These are phyloP conservation scores for Dactylellina drechsleri DNA, from an alignment of 2,329 filamentous ascomycete species.

Conservation along the genomic window DNA sequence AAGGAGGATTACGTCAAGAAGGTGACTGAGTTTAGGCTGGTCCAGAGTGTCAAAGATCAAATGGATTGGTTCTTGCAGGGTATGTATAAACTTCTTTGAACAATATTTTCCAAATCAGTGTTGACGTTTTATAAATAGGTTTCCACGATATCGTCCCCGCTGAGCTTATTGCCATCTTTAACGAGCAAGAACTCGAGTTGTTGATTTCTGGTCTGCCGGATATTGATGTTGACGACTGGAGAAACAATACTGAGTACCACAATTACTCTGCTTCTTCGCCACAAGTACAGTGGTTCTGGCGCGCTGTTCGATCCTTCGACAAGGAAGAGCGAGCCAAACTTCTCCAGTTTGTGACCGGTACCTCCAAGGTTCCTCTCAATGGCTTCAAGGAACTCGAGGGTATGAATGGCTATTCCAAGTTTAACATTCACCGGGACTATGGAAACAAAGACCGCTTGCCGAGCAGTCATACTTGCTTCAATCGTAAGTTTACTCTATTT, in stretches of 20 bases:
- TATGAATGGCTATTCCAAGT: slow-evolving; percentile 97
- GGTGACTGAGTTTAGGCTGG: slow-evolving; percentile 91
- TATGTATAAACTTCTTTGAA: slow-evolving; percentile 61
- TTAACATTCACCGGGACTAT: slow-evolving; percentile 99
- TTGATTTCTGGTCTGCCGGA: slow-evolving; percentile 96
- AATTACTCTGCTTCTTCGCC: slow-evolving; percentile 94
- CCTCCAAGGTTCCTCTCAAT: slow-evolving; percentile 96
- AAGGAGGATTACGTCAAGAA: slow-evolving; percentile 97
- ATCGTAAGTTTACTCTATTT: slow-evolving; percentile 75
- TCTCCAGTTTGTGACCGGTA: slow-evolving; percentile 97
- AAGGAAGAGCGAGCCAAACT: slow-evolving; percentile 98
- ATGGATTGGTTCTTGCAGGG: slow-evolving; percentile 91
- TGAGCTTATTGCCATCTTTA: slow-evolving; percentile 95
- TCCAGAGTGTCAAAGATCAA: slow-evolving; percentile 91
- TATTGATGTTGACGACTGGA: slow-evolving; percentile 98
- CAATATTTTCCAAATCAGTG: neutral
- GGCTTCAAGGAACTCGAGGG: slow-evolving; percentile 99
- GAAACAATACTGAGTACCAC: slow-evolving; percentile 95
- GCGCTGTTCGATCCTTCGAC: slow-evolving; percentile 94
- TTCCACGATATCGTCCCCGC: slow-evolving; percentile 99
- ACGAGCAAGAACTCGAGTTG: slow-evolving; percentile 95
- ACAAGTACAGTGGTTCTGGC: slow-evolving; percentile 99
- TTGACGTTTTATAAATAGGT: slow-evolving; percentile 66
- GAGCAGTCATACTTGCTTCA: slow-evolving; percentile 98
- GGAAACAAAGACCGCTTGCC: slow-evolving; percentile 95